Base-by-base conservation (phyloP, 345 rosid species). In the Aquilaria yunnanensis region DNA sequence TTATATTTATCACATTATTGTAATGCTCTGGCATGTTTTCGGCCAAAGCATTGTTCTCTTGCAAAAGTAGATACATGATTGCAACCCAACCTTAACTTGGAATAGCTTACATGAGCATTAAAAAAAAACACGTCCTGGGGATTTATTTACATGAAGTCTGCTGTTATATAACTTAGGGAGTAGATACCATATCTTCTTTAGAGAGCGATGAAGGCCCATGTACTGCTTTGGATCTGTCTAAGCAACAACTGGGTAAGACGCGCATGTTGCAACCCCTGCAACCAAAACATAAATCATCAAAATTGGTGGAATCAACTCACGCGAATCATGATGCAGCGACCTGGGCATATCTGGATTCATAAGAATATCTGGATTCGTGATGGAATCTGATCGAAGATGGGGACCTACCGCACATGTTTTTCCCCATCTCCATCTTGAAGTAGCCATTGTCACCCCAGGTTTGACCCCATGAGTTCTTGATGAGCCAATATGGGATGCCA, bases 361-460 rank as follows among this genome's bases (percentile, higher is more conserved):
- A 16, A 51, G 12, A 51, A 7, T 51, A 13, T 9, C 13, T 47
- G 9, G 51, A 47, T 8, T 47, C 10, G 51, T 9, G 51, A 13
- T 13, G 13, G 9, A 13, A 47, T 8, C 51, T 8, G 13, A 47
- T 8, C 10, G 13, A 47, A 51, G 14, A 16, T 33, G 29, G 68
- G 34, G 70, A 66, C 93, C 79, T 72, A 90, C 97, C 97, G 65
- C 97, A 85, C 96, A 88, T 90, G 84, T 87, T 90, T 70, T 84
- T 87, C 52, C 96, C 96, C 78, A 82, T 32, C 66, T 83, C 96
- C 96, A 90, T 90, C 82, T 86, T 91, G 77, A 91, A 91, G 80
- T 86, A 88, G 34, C 96, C 96, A 46, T 78, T 64, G 67, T 82
- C 84, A 1, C 97, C 96, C 96, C 96, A 90, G 46, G 46, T 47